Evolutionary conservation across 1,284 basidiomycete species (phyloP), one percentile per base, ranked within the genome.

Genomic region (Malassezia sp.): DNA sequence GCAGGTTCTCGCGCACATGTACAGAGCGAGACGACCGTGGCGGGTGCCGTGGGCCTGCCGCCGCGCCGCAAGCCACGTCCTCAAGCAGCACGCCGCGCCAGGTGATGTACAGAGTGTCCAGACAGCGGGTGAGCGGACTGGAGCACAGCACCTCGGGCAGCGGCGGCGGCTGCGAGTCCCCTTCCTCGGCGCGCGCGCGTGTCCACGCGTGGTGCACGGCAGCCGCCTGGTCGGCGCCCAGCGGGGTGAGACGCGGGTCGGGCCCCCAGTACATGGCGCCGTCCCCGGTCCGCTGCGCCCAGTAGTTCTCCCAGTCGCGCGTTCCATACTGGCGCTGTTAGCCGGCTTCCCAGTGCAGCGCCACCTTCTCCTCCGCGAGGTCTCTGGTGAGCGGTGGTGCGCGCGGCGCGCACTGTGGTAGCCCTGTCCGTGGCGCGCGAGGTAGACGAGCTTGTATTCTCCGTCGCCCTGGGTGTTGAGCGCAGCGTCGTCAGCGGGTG

Each of bases 351-450:
- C n/a, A n/a, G n/a, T n/a, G n/a, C n/a, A n/a, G n/a, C n/a, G 28
- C 27, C 21, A 38, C 36, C 29, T 38, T 37, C 9, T 31, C 24
- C 12, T 45, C 44, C 6, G 37, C 36, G 17, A 47, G 22, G 27
- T 47, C n/a, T n/a, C 45, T 40, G 37, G 33, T 47, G 5, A 40
- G 38, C 14, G n/a, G n/a, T n/a, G n/a, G n/a, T n/a, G 11, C 11
- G 4, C 10, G 20, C 8, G 21, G 31, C 11, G 41, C 45, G 15
- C 31, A 41, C 45, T 47, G 21, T 47, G 38, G 7, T 18, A 21
- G 7, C 45, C 45, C 21, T 47, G 29, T n/a, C 45, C 38, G 21
- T 47, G 45, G 7, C 38, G 31, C 27, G 45, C 45, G 4, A 47
- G 26, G 32, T 47, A 47, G 23, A 41, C 21, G 5, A 47, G 28